A percentile compares a stretch with the other conserved stretches of the same genome.
Evolutionary conservation across 345 rosid genomes (phyloP).

Genomic region (Citrus cavaleriei): DNA sequence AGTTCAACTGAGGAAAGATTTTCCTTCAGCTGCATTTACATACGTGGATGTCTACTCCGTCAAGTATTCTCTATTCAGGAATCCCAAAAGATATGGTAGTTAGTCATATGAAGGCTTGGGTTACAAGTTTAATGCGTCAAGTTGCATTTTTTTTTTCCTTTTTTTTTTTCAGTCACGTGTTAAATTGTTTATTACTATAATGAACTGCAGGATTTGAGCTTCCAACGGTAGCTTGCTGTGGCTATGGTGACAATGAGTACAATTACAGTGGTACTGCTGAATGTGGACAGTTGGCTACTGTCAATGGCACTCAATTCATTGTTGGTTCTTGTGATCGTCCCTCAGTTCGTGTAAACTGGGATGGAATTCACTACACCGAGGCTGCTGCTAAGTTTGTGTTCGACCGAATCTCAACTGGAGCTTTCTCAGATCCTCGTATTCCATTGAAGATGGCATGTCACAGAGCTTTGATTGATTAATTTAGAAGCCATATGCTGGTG

Average conservation of each 20-base stretch:
- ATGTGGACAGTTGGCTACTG: conserved; percentile 22
- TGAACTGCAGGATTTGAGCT: conserved; percentile 23
- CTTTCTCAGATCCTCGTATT: conserved; percentile 26
- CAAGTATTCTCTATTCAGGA: conserved; percentile 41
- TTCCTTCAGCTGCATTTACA: conserved; percentile 39
- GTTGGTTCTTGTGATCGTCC: conserved; percentile 33
- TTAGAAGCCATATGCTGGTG: neutral
- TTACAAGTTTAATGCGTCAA: neutral
- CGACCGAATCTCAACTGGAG: conserved; percentile 29
- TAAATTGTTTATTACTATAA: neutral
- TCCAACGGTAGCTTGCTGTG: conserved; percentile 31
- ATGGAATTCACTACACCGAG: conserved; percentile 38
- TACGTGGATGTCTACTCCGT: conserved; percentile 51
- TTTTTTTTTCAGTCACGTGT: neutral
- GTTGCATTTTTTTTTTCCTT: neutral
- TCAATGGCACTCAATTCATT: conserved; percentile 16
- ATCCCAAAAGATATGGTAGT: conserved; percentile 42
- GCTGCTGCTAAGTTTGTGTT: conserved; percentile 35
- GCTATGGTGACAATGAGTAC: conserved; percentile 29
- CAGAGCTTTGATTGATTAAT: neutral
- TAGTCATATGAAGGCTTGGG: neutral
- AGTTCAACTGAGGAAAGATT: conserved; percentile 27
- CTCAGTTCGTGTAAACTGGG: conserved; percentile 28
- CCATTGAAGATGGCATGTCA: conserved; percentile 27
- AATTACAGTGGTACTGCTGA: conserved; percentile 7